Base-by-base conservation (phyloP, 225 moss, liverwort and hornwort genomes). In the Straminergon stramineum region DNA sequence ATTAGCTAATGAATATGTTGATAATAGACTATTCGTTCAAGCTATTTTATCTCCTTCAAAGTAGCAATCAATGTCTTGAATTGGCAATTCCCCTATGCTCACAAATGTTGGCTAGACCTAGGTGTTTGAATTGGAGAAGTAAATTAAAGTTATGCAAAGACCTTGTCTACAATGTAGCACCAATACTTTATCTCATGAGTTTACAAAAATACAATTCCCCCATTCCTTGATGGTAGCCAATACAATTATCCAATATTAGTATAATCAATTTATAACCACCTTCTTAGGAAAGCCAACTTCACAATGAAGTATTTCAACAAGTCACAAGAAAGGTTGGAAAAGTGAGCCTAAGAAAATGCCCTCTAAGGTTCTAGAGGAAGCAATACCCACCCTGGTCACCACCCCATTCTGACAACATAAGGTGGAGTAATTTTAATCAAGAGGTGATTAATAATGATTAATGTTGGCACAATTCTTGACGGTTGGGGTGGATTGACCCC, bases 241-340 rank as follows among this genome's bases (percentile, higher is more conserved):
- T 1, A 79, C 56, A 79, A 10, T 26, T 23, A 37, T 57, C 10
- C 1, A 37, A 3, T 37, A 79, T 37, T 37, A 35, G 1, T 4
- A 16, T 79, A 56, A 35, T 1, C 0, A 3, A 56, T 23, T 24
- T 37, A 16, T 37, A 79, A 37, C 56, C 16, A 79, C 15, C 3
- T 15, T 26, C 2, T 35, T 24, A 15, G 0, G 0, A 0, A 78
- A 3, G 7, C 4, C 24, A 56, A 79, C 32, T n/a, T 79, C 1
- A 24, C 6, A 37, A 37, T 37, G 37, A 57, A 56, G 10, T n/a
- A n/a, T 24, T 24, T 26, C 15, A 8, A 1, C 23, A 78, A 34
- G 23, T 23, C 37, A 37, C 9, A 55, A 55, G 7, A 14, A 23
- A 77, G 14, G 3, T 0, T 37, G 2, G 2, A 15, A 56, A 15